Conservation (phyloP, 108 stramenopile genomes). For the Seminavis robusta region DNA sequence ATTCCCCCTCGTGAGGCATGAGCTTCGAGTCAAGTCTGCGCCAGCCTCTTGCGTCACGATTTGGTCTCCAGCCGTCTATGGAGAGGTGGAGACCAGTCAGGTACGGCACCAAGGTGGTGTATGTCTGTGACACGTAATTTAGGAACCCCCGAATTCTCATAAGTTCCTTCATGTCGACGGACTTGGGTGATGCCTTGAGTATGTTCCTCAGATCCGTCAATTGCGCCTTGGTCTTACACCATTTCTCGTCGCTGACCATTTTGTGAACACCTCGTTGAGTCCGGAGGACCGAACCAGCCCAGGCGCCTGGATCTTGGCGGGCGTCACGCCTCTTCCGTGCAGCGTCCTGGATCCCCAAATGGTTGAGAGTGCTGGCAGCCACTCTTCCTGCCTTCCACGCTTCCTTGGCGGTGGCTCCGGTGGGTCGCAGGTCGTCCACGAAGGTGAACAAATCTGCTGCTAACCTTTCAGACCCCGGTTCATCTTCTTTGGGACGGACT, state of each 20-base stretch:
- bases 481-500: too few relatives aligned
- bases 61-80: constrained; percentile 13
- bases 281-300: constrained; percentile 33
- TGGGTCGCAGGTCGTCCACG: neutral
- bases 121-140: constrained; percentile 24
- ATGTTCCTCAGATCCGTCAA: neutral
- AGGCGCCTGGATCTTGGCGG: constrained; percentile 30
- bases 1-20: neutral
- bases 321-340: constrained; percentile 22
- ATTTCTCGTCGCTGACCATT: neutral
- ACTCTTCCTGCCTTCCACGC: neutral
- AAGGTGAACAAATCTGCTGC: neutral
- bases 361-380: constrained; percentile 3
- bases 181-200: neutral
- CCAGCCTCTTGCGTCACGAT: constrained; percentile 22
- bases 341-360: constrained; percentile 57
- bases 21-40: neutral
- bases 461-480: too few relatives aligned
- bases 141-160: constrained; percentile 17
- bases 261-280: neutral
- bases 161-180: constrained; percentile 21
- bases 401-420: neutral
- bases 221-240: neutral
- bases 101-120: constrained; percentile 13
- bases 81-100: constrained; percentile 34